Base-by-base conservation (phyloP, 352 stramenopile species). In the Pythium brachiatum region DNA sequence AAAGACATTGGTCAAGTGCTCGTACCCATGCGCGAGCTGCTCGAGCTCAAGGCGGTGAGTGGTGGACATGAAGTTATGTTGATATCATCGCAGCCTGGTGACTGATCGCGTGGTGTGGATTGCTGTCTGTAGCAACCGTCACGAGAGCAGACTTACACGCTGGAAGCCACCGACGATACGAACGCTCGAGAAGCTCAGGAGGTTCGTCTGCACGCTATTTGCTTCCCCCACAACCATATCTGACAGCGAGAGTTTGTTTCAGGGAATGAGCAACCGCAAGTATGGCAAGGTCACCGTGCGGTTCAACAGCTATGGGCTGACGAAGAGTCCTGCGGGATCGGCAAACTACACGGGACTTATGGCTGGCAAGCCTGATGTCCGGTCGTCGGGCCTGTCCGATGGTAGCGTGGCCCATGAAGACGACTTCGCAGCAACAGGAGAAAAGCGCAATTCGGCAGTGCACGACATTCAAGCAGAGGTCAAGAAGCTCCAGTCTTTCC, bases 31-130 rank as follows among this genome's bases (percentile, higher is more conserved):
- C 66, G 78, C 23, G 81, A 88, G 52, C 73, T 92, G 60, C 78
- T 88, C 70, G 83, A 92, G 52, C 69, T 92, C 29, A 88, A 88
- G 63, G 73, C 83, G 80, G 81, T 90, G 29, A 47, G 64, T 73
- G 39, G 0, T 12, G 18, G 2, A 36, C 11, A 2, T 36, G 23
- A 11, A 23, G 18, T 27, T 23, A 5, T 25, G 8, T 25, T 46
- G 20, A 7, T 23, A n/a, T 16, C 2, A n/a, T n/a, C 1, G 21
- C 1, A 16, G 29, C 2, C 16, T 16, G 38, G 38, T 27, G 25
- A 51, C 26, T 11, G 26, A 39, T 18, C 20, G 53, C 53, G 1
- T 36, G 21, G 25, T 56, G 15, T 63, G 26, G 54, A 55, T 1
- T 36, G 21, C 20, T 56, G 15, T 63, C 23, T 59, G 26, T 36